phyloP scores from a whole-genome alignment of 83 land plant genomes.

The Thuja plicata region DNA sequence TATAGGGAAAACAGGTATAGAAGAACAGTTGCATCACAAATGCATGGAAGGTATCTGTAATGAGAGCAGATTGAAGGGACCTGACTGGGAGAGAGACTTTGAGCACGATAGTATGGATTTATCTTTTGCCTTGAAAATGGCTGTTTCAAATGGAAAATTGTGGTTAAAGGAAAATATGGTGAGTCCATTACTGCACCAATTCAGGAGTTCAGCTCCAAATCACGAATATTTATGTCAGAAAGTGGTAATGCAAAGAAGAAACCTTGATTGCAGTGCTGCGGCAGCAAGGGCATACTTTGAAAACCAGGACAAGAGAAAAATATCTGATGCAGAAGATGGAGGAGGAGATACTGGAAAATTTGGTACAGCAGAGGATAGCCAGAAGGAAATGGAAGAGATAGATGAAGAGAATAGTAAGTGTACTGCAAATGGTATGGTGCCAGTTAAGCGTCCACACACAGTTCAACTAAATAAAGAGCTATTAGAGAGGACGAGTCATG shows the following conservation, averaged over 20 bases:
- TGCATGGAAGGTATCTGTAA: conserved; percentile 10
- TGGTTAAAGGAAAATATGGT: conserved; percentile 46
- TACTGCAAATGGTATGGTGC: neutral
- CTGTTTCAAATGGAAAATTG: conserved; percentile 23
- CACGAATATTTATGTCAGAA: conserved; percentile 21
- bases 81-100: conserved; percentile 24
- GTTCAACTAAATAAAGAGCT: neutral
- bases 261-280: conserved; percentile 73
- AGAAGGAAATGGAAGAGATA: conserved; percentile 11
- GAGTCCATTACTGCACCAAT: conserved; percentile 31
- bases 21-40: conserved; percentile 7
- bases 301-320: conserved; percentile 22
- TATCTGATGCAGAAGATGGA: conserved; percentile 13
- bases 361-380: neutral
- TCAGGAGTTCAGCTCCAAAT: conserved; percentile 33
- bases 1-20: neutral
- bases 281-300: conserved; percentile 68
- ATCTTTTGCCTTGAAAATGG: conserved; percentile 45
- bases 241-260: conserved; percentile 42
- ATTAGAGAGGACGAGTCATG: neutral
- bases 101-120: conserved; percentile 60
- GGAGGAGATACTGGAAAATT: neutral
- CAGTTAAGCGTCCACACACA: neutral
- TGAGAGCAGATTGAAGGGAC: neutral
- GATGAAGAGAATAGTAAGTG: neutral